Conservation (phyloP, 163 green algal genomes). For the Scenedesmus sp. region DNA sequence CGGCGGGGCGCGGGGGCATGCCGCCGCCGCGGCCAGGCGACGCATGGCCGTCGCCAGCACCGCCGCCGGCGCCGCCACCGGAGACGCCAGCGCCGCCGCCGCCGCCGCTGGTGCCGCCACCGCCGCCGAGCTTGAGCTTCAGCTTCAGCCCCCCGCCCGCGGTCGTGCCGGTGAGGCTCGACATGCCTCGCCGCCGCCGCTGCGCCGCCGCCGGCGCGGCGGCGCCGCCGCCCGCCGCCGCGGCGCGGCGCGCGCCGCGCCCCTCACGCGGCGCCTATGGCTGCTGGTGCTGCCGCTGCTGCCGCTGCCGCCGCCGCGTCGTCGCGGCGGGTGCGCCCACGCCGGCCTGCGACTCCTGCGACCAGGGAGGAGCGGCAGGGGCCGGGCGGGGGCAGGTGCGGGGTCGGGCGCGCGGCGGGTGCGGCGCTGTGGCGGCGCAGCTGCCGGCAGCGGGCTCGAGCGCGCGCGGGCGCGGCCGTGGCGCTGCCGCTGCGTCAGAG, state of each 20-base stretch:
- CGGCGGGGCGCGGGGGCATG: too few species aligned
- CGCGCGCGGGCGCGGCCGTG: not conserved
- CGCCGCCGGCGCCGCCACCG: not conserved
- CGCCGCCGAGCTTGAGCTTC: not conserved
- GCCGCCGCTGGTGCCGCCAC: not conserved
- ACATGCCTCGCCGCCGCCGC: slow-evolving; percentile 1
- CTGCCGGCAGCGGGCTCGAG: not conserved
- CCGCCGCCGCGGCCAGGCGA: too few species aligned
- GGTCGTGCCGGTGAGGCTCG: slow-evolving; percentile 26
- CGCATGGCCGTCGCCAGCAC: not conserved
- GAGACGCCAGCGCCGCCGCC: not conserved
- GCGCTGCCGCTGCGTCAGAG: not conserved
- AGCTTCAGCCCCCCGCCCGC: slow-evolving; percentile 7
- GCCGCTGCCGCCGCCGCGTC: not conserved
- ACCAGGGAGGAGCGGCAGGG: not conserved
- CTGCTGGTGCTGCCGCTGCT: slow-evolving; percentile 14
- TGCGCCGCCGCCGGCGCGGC: not conserved
- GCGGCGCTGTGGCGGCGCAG: too few species aligned
- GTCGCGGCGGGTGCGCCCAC: not conserved
- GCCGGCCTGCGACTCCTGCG: not conserved
- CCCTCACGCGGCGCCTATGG: too few species aligned
- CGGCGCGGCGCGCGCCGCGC: too few species aligned
- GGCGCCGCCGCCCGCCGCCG: too few species aligned
- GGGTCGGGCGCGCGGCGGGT: too few species aligned
- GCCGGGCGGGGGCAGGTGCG: too few species aligned